Conservation (phyloP, 2,329 filamentous ascomycete genomes). For the Cadophora malorum region DNA sequence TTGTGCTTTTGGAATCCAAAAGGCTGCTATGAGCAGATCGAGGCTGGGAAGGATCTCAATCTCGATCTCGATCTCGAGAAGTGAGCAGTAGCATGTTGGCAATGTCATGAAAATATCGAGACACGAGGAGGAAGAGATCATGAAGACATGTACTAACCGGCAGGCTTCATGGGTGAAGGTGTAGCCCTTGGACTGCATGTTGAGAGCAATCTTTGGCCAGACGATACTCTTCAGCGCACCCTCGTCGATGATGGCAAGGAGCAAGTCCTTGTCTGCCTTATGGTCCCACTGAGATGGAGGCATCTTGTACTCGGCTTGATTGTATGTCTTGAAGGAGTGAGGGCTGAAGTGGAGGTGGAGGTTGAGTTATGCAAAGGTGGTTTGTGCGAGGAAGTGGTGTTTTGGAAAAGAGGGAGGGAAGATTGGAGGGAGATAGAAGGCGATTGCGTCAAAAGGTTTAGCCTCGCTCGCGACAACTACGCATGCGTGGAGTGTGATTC, state of each 20-base stretch:
- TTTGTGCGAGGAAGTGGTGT: slow-evolving; percentile 3
- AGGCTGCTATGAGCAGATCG: not conserved
- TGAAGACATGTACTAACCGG: slow-evolving; percentile 37
- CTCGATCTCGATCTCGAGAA: not conserved
- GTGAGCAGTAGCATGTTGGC: not conserved
- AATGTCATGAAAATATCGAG: not conserved
- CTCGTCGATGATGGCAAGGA: slow-evolving; percentile 42
- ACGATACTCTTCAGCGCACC: slow-evolving; percentile 36
- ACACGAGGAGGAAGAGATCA: slow-evolving; percentile 7
- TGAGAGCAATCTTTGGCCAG: slow-evolving; percentile 37
- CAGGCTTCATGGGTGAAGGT: slow-evolving; percentile 43
- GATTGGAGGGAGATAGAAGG: slow-evolving; percentile 17
- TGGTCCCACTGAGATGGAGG: slow-evolving; percentile 39
- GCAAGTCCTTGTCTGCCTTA: slow-evolving; percentile 41
- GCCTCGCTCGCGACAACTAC: not conserved
- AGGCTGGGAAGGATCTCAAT: not conserved
- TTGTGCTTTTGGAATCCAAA: not conserved
- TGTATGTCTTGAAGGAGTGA: slow-evolving; percentile 5
- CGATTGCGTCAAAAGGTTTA: slow-evolving; percentile 17
- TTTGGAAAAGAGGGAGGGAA: not conserved
- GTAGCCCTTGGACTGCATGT: slow-evolving; percentile 37
- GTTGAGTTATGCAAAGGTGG: slow-evolving; percentile 6
- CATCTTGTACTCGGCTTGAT: slow-evolving; percentile 27
- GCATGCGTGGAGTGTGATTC: slow-evolving; percentile 1
- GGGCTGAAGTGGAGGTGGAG: slow-evolving; percentile 1